A percentile compares a stretch with the other conserved stretches of the same genome.
These are phyloP conservation scores for Microbotryomycetes sp. DNA, from an alignment of 1,284 basidiomycete species.

Conservation along the genomic window DNA sequence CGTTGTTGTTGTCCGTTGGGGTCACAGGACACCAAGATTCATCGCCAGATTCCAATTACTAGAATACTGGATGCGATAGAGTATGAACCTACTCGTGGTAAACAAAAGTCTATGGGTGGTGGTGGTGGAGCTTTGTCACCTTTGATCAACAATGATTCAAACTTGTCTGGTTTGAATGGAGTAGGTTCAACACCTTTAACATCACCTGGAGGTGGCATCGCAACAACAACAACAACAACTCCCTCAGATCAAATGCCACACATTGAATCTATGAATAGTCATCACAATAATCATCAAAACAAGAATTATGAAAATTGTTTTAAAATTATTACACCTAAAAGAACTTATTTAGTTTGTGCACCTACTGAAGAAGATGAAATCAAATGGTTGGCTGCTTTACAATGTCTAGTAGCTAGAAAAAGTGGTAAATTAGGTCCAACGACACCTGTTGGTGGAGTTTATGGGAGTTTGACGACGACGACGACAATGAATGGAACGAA, in stretches of 20 bases:
- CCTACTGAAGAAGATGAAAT: constrained; percentile 98
- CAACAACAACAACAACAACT: constrained; percentile 9
- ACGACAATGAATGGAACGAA: neutral
- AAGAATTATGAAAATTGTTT: constrained; percentile 58
- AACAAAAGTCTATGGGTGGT: constrained; percentile 34
- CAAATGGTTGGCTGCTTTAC: constrained; percentile 90
- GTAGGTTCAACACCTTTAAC: constrained; percentile 12
- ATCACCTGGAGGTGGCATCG: neutral
- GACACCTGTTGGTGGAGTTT: neutral
- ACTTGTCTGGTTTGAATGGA: too few species aligned
- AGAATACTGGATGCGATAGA: constrained; percentile 91
- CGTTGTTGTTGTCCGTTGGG: constrained; percentile 32
- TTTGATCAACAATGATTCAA: constrained; percentile 25
- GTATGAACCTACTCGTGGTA: constrained; percentile 52
- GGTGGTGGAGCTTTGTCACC: constrained; percentile 15
- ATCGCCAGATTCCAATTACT: constrained; percentile 74
- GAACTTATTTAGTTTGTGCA: constrained; percentile 81
- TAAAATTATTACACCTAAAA: constrained; percentile 93
- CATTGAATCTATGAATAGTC: too few species aligned
- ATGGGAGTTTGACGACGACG: neutral
- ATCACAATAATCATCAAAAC: too few species aligned
- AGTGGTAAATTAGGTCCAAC: neutral
- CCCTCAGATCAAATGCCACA: neutral
- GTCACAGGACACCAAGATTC: constrained; percentile 78
- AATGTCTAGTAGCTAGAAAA: constrained; percentile 61